Evolutionary conservation across 2,329 filamentous ascomycete species (phyloP), one percentile per base, ranked within the genome.

Genomic region (Colletotrichum acutatum): DNA sequence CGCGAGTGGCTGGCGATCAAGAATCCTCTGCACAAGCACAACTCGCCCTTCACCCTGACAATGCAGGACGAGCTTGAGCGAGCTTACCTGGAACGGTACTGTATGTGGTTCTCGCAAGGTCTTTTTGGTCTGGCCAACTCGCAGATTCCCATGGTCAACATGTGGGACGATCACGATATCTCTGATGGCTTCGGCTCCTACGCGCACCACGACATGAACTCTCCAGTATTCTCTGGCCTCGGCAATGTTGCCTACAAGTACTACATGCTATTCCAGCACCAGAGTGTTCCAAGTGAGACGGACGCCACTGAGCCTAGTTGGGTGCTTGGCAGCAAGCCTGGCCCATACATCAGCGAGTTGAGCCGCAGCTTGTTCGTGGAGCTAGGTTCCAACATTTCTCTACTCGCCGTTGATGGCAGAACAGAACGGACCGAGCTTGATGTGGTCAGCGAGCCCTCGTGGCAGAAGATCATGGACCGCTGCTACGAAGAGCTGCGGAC

Each of bases 181-280:
- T 95, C 95, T 75, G 93, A 95, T 82, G 97, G 97, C 1, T 99
- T 93, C 80, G 97, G 97, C 7, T 98, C 95, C 0, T 99, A 98
- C 81, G 92, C 95, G 4, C 90, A 98, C 76, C 91, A 94, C 76
- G 97, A 98, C 79, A 98, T 98, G 95, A 90, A 90, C 76, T 94
- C 94, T 3, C 93, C 94, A 0, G 94, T 98, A 0, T 97, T 99
- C 80, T 93, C 92, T 2, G 97, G 97, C 0, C 83, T 99, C 9
- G 97, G 97, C 2, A 93, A 93, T 49, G 91, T 98, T 62, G 96
- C 96, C 0, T 98, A 97, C 89, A 99, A 99, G 82, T 99, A 98
- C 83, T 99, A 99, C 79, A 93, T 99, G 91, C 89, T 99, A 9
- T 99, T 99, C 85, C 97, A 99, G 82, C 97, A 99, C 77, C 97